Conservation (phyloP, 164 flowering plant species). For the Piper longum region DNA sequence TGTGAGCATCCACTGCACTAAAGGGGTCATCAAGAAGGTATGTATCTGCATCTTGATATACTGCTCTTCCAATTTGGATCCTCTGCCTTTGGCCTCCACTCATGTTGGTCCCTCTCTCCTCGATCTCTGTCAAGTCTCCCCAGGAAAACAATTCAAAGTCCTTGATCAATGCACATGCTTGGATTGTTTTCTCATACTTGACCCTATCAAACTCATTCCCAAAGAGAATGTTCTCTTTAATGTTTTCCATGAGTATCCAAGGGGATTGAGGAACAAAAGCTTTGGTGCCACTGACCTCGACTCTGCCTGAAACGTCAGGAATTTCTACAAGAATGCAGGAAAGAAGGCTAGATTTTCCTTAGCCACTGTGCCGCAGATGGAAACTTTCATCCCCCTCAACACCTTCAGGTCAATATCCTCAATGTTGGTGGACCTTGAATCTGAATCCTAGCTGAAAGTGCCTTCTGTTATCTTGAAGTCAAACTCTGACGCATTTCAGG, state of each 20-base stretch:
- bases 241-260: constrained; percentile 79
- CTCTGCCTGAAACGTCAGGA: constrained; percentile 49
- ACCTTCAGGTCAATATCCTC: constrained; percentile 43
- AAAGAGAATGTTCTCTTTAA: constrained; percentile 73
- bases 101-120: constrained; percentile 96
- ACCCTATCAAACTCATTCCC: constrained; percentile 43
- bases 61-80: constrained; percentile 93
- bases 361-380: constrained; percentile 84
- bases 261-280: constrained; percentile 97
- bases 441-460: constrained; percentile 60
- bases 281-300: constrained; percentile 71
- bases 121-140: constrained; percentile 87
- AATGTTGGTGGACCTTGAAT: constrained; percentile 42
- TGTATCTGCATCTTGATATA: constrained; percentile 87
- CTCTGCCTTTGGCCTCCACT: constrained; percentile 98
- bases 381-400: constrained; percentile 83
- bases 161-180: constrained; percentile 78
- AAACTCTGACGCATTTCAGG: constrained; percentile 34
- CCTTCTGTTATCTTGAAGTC: constrained; percentile 49
- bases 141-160: constrained; percentile 76
- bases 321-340: constrained; percentile 83
- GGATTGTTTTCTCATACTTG: constrained; percentile 49
- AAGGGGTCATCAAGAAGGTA: constrained; percentile 95
- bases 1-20: constrained; percentile 99
- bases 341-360: constrained; percentile 86